These are phyloP conservation scores for Paecilomyces fulvus DNA, from an alignment of 2,329 filamentous ascomycete genomes.

Conservation along the genomic window DNA sequence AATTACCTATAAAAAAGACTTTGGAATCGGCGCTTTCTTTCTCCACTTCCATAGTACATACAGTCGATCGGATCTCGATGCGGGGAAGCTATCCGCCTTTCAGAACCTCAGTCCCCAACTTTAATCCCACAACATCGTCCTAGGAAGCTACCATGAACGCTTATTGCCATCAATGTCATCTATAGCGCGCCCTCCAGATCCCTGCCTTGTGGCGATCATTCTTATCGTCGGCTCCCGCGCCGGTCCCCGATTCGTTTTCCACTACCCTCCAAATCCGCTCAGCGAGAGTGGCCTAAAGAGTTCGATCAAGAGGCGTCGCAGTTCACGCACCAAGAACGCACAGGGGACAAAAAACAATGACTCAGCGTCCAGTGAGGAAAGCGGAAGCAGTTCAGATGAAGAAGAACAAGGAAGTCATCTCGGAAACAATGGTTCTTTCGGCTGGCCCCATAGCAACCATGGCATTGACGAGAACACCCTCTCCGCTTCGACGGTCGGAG, in stretches of 20 bases:
- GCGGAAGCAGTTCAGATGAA: constrained; percentile 30
- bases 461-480: constrained; percentile 21
- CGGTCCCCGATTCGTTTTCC: constrained; percentile 75
- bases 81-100: constrained; percentile 10
- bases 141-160: constrained; percentile 1
- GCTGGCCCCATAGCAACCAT: constrained; percentile 24
- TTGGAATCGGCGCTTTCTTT: neutral
- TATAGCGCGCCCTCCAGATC: constrained; percentile 41
- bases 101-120: neutral
- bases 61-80: constrained; percentile 3
- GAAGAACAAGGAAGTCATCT: constrained; percentile 27
- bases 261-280: constrained; percentile 61
- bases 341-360: constrained; percentile 21
- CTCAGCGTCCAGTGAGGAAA: constrained; percentile 31
- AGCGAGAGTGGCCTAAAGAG: constrained; percentile 29
- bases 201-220: constrained; percentile 59
- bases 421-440: constrained; percentile 14
- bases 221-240: constrained; percentile 68
- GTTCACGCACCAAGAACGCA: constrained; percentile 23
- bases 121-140: constrained; percentile 3
- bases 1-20: neutral
- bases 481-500: constrained; percentile 18
- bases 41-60: neutral
- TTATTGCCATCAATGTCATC: constrained; percentile 32
- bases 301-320: constrained; percentile 24